These are phyloP conservation scores for Saturnispora sanitii DNA, from an alignment of 805 yeast genomes.

Conservation along the genomic window DNA sequence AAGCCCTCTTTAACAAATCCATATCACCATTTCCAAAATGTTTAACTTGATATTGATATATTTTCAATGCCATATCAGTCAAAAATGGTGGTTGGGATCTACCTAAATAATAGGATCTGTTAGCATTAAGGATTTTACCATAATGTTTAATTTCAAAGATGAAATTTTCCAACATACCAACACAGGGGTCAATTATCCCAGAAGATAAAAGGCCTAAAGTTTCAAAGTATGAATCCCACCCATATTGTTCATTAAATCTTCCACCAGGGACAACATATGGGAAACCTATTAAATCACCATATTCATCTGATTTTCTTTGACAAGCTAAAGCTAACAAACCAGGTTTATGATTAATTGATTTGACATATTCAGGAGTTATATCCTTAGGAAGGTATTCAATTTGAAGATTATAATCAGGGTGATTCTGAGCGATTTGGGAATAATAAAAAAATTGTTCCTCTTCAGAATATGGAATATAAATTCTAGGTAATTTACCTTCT, in stretches of 20 bases:
- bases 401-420: slow-evolving; percentile 52
- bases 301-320: slow-evolving; percentile 29
- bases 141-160: slow-evolving; percentile 83
- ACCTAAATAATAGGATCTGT: slow-evolving; percentile 80
- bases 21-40: slow-evolving; percentile 36
- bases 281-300: slow-evolving; percentile 39
- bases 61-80: slow-evolving; percentile 79
- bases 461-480: slow-evolving; percentile 66
- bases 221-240: slow-evolving; percentile 97
- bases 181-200: slow-evolving; percentile 56
- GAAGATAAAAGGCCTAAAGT: slow-evolving; percentile 71
- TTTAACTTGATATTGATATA: slow-evolving; percentile 44
- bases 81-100: slow-evolving; percentile 96
- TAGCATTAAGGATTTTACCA: slow-evolving; percentile 90
- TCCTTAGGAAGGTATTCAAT: slow-evolving; percentile 68
- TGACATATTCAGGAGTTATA: slow-evolving; percentile 69
- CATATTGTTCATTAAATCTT: slow-evolving; percentile 89
- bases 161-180: slow-evolving; percentile 88
- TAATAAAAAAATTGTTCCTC: slow-evolving; percentile 67
- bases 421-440: slow-evolving; percentile 37
- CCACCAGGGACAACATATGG: slow-evolving; percentile 98
- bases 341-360: slow-evolving; percentile 69
- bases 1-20: slow-evolving; percentile 55
- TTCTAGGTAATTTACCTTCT: slow-evolving; percentile 55
- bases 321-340: slow-evolving; percentile 80